These are phyloP conservation scores for Phlebiopsis flavidoalba DNA, from an alignment of 768 basidiomycete species.

Conservation along the genomic window DNA sequence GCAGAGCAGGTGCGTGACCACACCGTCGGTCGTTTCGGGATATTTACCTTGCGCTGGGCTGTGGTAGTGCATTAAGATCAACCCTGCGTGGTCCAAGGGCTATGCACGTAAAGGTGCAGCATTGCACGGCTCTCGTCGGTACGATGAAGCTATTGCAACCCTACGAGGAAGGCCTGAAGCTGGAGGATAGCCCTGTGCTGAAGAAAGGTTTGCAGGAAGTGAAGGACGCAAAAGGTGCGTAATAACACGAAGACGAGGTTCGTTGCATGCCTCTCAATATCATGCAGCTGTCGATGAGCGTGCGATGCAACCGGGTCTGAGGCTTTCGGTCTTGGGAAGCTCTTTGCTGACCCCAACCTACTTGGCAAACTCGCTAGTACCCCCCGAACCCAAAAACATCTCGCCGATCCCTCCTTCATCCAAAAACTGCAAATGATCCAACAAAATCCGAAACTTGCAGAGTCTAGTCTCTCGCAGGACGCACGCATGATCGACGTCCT, in stretches of 20 bases:
- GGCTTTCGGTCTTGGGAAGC: slow-evolving; percentile 58
- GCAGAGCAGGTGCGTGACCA: slow-evolving; percentile 74
- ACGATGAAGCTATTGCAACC: slow-evolving; percentile 79
- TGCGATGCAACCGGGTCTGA: slow-evolving; percentile 38
- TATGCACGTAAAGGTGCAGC: slow-evolving; percentile 92
- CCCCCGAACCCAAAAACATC: slow-evolving; percentile 78
- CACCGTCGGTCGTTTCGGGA: not conserved
- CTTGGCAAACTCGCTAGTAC: slow-evolving; percentile 81
- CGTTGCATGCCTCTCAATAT: not conserved
- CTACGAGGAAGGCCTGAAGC: slow-evolving; percentile 76
- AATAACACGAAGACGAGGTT: not conserved
- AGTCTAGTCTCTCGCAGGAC: slow-evolving; percentile 59
- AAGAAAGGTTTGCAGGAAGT: slow-evolving; percentile 90
- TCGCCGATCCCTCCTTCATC: slow-evolving; percentile 80
- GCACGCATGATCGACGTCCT: slow-evolving; percentile 93
- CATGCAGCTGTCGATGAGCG: slow-evolving; percentile 31
- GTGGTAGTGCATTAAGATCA: slow-evolving; percentile 69
- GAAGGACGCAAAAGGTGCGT: slow-evolving; percentile 71
- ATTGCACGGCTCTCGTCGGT: slow-evolving; percentile 74
- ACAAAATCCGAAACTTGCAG: slow-evolving; percentile 60
- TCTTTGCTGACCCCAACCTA: slow-evolving; percentile 84
- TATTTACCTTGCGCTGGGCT: not conserved
- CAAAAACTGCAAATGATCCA: slow-evolving; percentile 71
- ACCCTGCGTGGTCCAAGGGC: slow-evolving; percentile 84
- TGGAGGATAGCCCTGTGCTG: slow-evolving; percentile 78